phyloP scores from a whole-genome alignment of 495 filamentous ascomycete species.

The Penicillium odoratum region DNA sequence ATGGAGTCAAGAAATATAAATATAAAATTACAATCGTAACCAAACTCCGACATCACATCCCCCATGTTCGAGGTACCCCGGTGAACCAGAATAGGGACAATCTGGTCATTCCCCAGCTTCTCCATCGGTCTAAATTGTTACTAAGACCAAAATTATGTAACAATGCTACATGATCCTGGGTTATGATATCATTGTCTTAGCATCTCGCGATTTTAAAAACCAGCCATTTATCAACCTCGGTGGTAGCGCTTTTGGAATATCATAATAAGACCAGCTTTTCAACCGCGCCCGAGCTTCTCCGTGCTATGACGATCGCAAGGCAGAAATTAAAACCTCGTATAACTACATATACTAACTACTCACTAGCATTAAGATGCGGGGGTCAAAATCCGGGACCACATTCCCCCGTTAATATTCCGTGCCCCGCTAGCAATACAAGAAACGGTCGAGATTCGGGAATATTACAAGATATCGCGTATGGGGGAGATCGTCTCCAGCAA shows the following conservation, averaged over 20 bases:
- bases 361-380: background rate
- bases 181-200: slow-evolving; percentile 14
- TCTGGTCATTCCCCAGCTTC: background rate
- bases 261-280: background rate
- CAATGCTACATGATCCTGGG: background rate
- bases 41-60: background rate
- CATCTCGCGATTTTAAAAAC: background rate
- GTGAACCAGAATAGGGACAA: slow-evolving; percentile 1
- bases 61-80: background rate
- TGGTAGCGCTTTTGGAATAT: background rate
- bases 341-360: background rate
- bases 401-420: slow-evolving; percentile 19
- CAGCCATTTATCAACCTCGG: slow-evolving; percentile 1
- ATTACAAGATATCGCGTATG: slow-evolving; percentile 4
- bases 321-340: background rate
- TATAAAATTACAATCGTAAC: background rate
- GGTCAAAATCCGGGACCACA: slow-evolving; percentile 3
- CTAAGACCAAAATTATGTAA: background rate
- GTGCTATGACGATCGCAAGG: background rate
- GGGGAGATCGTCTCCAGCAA: slow-evolving; percentile 13
- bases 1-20: slow-evolving; percentile 1
- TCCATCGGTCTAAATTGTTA: background rate
- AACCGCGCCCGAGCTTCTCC: background rate
- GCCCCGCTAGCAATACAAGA: slow-evolving; percentile 12
- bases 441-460: slow-evolving; percentile 11